phyloP scores from a whole-genome alignment of 2,329 filamentous ascomycete species.

The Dactylella cylindrospora region DNA sequence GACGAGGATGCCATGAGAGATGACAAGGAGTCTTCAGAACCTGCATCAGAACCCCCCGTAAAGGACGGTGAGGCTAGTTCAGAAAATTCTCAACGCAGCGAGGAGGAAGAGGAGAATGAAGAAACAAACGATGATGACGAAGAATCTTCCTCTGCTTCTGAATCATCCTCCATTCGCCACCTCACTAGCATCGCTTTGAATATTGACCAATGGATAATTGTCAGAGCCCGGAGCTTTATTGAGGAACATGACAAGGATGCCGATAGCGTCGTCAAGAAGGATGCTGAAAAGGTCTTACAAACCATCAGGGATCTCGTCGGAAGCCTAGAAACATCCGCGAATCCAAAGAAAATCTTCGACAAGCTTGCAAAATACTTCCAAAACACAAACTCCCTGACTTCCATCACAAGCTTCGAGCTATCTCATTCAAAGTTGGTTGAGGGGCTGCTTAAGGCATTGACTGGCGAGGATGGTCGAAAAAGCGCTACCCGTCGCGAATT shows the following conservation, averaged over 20 bases:
- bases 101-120: conserved; percentile 53
- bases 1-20: conserved; percentile 60
- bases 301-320: conserved; percentile 70
- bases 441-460: conserved; percentile 78
- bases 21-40: conserved; percentile 55
- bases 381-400: conserved; percentile 59
- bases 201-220: conserved; percentile 66
- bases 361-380: conserved; percentile 82
- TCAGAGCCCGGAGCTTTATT: conserved; percentile 78
- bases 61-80: conserved; percentile 53
- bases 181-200: conserved; percentile 49
- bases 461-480: conserved; percentile 61
- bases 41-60: conserved; percentile 46
- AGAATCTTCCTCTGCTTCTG: conserved; percentile 24
- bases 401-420: conserved; percentile 85
- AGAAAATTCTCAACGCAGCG: conserved; percentile 52
- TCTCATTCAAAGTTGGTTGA: conserved; percentile 87
- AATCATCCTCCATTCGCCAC: conserved; percentile 46
- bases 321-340: conserved; percentile 54
- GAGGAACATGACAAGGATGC: conserved; percentile 78
- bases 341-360: conserved; percentile 69
- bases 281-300: conserved; percentile 73
- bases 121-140: conserved; percentile 48
- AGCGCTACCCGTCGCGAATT: conserved; percentile 75
- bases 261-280: conserved; percentile 71